Evolutionary conservation across 208 protist genomes (phyloP), one percentile per base, ranked within the genome.

Genomic region (Kentomonas sorsogonicus): DNA sequence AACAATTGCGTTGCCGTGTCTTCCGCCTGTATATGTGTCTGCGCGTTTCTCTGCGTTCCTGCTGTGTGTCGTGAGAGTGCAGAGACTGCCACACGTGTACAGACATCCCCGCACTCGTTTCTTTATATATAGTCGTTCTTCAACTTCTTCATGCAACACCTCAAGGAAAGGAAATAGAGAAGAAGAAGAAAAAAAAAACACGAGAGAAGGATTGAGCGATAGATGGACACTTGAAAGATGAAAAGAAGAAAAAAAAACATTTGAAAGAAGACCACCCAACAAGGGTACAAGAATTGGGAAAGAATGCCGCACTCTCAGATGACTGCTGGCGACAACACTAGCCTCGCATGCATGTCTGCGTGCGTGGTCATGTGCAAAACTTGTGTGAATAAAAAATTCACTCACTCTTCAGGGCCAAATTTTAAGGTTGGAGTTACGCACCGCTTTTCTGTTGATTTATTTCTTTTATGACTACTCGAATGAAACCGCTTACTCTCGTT

Each of bases 171-270:
- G 9, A 43, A 30, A 53, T 36, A 51, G 45, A 25, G 20, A 26
- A 51, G 16, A 51, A 44, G 41, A 57, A 20, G 36, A 26, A 39
- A 44, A 43, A 39, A 57, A 57, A n/a, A 57, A 57, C 5, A 53
- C n/a, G n/a, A n/a, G n/a, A n/a, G n/a, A n/a, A n/a, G n/a, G n/a
- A n/a, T n/a, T n/a, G n/a, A n/a, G n/a, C n/a, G n/a, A n/a, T n/a
- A n/a, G n/a, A n/a, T n/a, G n/a, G n/a, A n/a, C n/a, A n/a, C n/a
- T n/a, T n/a, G 25, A 15, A 26, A 48, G 7, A 48, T 27, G 25
- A 30, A 52, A 52, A 5, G 22, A 56, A 52, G 9, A 27, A 30
- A 10, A 52, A 36, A 52, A 10, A 16, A 52, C n/a, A 18, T 13
- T 33, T 52, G 9, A 27, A 33, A 6, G 34, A 20, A 54, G 27